A percentile compares a stretch with the other conserved stretches of the same genome.
Evolutionary conservation across 2,329 filamentous ascomycete genomes (phyloP).

Genomic region (Exserohilum rostratum): DNA sequence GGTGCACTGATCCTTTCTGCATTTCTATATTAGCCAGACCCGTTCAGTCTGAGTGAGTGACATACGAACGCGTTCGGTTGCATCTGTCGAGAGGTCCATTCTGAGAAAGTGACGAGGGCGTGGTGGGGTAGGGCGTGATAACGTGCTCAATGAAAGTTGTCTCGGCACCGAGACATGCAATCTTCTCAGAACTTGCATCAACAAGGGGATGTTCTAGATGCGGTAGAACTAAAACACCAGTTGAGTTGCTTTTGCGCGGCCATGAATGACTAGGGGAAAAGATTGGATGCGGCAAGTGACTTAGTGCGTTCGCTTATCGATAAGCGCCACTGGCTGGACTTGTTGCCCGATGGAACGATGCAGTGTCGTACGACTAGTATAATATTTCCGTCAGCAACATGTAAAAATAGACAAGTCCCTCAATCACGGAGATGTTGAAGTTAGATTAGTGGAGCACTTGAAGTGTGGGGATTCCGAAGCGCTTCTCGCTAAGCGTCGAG

Average conservation of each 20-base stretch:
- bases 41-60: conserved; percentile 23
- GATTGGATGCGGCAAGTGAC: background rate
- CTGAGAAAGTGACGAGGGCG: background rate
- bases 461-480: too few species aligned
- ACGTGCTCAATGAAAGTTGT: background rate
- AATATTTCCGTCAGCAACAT: background rate
- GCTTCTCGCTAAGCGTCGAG: too few species aligned
- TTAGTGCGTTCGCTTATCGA: conserved; percentile 14
- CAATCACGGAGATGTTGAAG: too few species aligned
- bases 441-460: too few species aligned
- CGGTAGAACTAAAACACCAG: background rate
- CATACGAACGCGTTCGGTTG: conserved; percentile 43
- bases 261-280: conserved; percentile 1
- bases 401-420: too few species aligned
- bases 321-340: conserved; percentile 2
- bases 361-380: too few species aligned
- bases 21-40: conserved; percentile 26
- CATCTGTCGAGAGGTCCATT: conserved; percentile 35
- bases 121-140: background rate
- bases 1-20: conserved; percentile 37
- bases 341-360: too few species aligned
- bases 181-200: conserved; percentile 5
- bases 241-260: background rate
- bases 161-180: conserved; percentile 3
- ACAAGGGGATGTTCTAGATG: background rate